Base-by-base conservation (phyloP, 495 filamentous ascomycete genomes). In the Penicillium daleae region DNA sequence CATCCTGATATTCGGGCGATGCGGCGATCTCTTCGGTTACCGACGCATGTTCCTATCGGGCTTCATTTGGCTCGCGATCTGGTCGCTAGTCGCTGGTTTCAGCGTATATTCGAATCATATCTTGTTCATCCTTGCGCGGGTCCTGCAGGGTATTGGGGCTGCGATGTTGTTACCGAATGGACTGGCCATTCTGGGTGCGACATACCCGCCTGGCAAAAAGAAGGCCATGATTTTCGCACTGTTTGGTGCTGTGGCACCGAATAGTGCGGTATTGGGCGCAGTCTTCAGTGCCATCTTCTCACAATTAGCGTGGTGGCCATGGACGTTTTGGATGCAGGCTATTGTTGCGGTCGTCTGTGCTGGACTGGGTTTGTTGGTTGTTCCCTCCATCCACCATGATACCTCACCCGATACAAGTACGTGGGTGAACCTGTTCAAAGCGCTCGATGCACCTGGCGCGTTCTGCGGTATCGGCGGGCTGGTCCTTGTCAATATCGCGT, bases 151-250 rank as follows among this genome's bases (percentile, higher is more conserved):
- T 0, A 81, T 90, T 3, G 86, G 87, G 0, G 83, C 83, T 0
- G 85, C 86, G 0, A 76, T 89, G 66, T 57, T 87, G 32, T 74
- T 90, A 13, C 88, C 88, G 4, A 90, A 90, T 59, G 83, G 73
- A 0, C 64, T 90, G 17, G 88, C 88, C 3, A 76, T 90, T n/a
- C 64, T 91, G 10, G 89, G 59, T 7, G 68, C 76, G 1, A 79
- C 80, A 0, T 90, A 88, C 61, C 64, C 70, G 0, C 80, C 81
- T 0, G 84, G 85, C 0, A 72, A 64, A 33, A 78, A 81, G 42
- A 89, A 91, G 78, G 78, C 85, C 39, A 85, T 92, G 78, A 77
- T 83, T 0, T 90, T 92, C 64, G 77, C 83, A 0, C 44, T 87
- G 7, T 90, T 90, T 62, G 89, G 87, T 4, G 86, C 85, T 2